A percentile compares a stretch with the other conserved stretches of the same genome.
Evolutionary conservation across 148 eudicot species (phyloP).

Genomic region (Euryodendron excelsum): DNA sequence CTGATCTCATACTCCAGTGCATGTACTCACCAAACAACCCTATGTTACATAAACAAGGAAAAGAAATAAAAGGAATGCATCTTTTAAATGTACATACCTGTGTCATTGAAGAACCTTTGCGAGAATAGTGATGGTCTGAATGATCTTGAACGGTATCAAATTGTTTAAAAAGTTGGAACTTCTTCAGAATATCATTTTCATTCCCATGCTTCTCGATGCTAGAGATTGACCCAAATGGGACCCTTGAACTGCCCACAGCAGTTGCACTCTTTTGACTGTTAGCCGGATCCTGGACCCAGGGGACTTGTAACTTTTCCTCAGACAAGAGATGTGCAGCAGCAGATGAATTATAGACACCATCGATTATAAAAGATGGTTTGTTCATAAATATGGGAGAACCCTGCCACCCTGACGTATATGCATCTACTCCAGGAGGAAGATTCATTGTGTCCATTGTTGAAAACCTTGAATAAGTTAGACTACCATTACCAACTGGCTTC

Average conservation of each 20-base stretch:
- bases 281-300: conserved; percentile 14
- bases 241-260: conserved; percentile 6
- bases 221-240: conserved; percentile 17
- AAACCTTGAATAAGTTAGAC: conserved; percentile 8
- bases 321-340: background rate
- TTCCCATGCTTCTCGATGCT: conserved; percentile 5
- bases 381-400: background rate
- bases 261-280: conserved; percentile 1
- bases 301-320: background rate
- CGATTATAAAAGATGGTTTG: background rate
- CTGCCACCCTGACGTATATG: too few species aligned
- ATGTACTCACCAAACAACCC: background rate
- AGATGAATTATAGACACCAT: background rate
- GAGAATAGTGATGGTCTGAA: conserved; percentile 54
- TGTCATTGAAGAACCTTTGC: conserved; percentile 23
- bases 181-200: conserved; percentile 42
- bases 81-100: conserved; percentile 36
- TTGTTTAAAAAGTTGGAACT: too few species aligned
- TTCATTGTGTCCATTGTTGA: background rate
- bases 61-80: conserved; percentile 11
- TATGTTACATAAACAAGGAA: background rate
- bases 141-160: too few species aligned
- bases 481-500: conserved; percentile 4
- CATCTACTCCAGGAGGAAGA: conserved; percentile 13
- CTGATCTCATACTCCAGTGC: too few species aligned